Evolutionary conservation across 371 early-diverging fungal genomes (phyloP), one percentile per base, ranked within the genome.

Genomic region (Polyrhizophydium stewartii): DNA sequence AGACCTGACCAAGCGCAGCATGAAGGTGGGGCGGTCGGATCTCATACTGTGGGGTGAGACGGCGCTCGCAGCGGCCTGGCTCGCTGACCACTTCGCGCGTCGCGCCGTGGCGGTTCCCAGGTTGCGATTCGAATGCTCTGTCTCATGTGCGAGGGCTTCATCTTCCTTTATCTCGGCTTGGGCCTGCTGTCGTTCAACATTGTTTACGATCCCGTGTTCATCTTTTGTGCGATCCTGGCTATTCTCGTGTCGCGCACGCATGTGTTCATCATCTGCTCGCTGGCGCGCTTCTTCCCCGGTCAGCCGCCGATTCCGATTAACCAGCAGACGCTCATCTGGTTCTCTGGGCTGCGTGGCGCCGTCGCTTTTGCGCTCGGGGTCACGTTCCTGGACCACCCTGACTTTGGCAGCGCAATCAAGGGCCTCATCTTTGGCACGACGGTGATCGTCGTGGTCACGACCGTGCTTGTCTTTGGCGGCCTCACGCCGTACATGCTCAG

Each of bases 341-440:
- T 75, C 61, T 74, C 76, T 49, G 81, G 77, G 9, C 66, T 80
- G 7, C 75, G 81, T 37, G 81, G 81, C 21, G 81, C 80, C 31
- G 81, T 80, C n/a, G 81, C 81, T 0, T 80, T 80, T 58, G 81
- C 81, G 1, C 68, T 80, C n/a, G 76, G 72, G n/a, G 81, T 80
- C n/a, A 75, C 73, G 19, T 77, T 79, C 70, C 67, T 77, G 25
- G 81, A 80, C 43, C 70, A 75, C 63, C 75, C 72, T 5, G 65
- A 68, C 49, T 80, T 80, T 61, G 60, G 50, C 56, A 51, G 50
- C 9, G 71, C 65, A 19, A 61, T 75, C 59, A 77, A 77, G 57
- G 76, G 74, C 28, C 55, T 62, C 30, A 75, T 80, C 55, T 80
- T 80, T 61, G 77, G 81, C 41, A 80, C 81, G 16, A 75, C 77